Evolutionary conservation across 139 green algal genomes (phyloP).

Genomic region (Coelastrella sp.): DNA sequence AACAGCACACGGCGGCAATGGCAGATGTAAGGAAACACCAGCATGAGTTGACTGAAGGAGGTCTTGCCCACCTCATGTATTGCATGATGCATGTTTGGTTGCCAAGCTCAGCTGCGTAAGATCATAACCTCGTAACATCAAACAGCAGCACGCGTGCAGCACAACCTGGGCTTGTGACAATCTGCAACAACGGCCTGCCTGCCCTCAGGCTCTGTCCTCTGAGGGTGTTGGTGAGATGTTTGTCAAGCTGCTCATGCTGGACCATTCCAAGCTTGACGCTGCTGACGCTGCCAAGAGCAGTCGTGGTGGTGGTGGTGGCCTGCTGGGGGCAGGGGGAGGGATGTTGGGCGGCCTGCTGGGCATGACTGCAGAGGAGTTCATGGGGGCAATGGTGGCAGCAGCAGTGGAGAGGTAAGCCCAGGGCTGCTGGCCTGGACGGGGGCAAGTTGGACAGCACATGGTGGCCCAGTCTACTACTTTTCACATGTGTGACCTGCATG

Average conservation of each 20-base stretch:
- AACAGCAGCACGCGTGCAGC: no score
- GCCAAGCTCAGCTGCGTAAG: no score
- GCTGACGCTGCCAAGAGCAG: conserved; percentile 41
- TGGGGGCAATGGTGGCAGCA: conserved; percentile 20
- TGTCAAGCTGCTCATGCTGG: conserved; percentile 58
- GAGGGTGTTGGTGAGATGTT: conserved; percentile 44
- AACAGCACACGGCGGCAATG: background rate
- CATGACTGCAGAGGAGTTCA: conserved; percentile 61
- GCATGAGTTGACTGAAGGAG: background rate
- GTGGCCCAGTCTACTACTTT: no score
- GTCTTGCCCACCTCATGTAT: background rate
- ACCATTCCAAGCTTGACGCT: conserved; percentile 59
- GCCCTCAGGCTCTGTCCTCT: background rate
- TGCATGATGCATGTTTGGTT: no score
- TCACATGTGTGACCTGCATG: no score
- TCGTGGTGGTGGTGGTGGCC: conserved; percentile 2
- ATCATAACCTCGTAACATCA: no score
- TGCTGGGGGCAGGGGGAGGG: background rate
- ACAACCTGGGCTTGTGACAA: no score
- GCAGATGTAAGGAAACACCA: no score
- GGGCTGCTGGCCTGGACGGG: background rate
- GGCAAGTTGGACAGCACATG: no score
- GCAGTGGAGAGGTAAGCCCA: conserved; percentile 29
- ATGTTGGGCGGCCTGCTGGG: conserved; percentile 52
- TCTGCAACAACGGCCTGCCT: no score